Evolutionary conservation across 1,139 yeast genomes (phyloP).

Genomic region (Pichia sp.): DNA sequence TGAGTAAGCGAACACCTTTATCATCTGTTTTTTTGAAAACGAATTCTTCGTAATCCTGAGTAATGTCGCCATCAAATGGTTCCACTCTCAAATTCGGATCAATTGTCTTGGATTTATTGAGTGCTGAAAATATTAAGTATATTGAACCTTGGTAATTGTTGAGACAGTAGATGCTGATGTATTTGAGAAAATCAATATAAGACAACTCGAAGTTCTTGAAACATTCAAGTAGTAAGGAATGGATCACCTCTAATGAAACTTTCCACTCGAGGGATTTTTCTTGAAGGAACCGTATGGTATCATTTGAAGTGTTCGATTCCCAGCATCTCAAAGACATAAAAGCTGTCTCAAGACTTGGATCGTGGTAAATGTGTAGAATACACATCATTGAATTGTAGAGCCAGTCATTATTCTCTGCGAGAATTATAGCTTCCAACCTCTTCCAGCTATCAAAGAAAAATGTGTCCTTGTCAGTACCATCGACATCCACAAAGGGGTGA

Average conservation of each 20-base stretch:
- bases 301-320: constrained; percentile 5
- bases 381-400: constrained; percentile 16
- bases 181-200: constrained; percentile 16
- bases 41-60: constrained; percentile 20
- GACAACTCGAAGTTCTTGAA: constrained; percentile 17
- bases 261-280: background rate
- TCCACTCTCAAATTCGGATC: constrained; percentile 10
- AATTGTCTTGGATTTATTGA: constrained; percentile 6
- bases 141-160: constrained; percentile 23
- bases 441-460: constrained; percentile 21
- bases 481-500: constrained; percentile 12
- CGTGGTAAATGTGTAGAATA: constrained; percentile 18
- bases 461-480: constrained; percentile 9
- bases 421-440: constrained; percentile 11
- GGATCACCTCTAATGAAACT: constrained; percentile 8
- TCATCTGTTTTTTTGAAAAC: constrained; percentile 15
- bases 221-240: constrained; percentile 14
- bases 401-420: constrained; percentile 11
- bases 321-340: constrained; percentile 15
- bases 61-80: constrained; percentile 8
- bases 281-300: constrained; percentile 1
- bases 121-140: constrained; percentile 20
- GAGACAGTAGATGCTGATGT: constrained; percentile 16
- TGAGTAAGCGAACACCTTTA: constrained; percentile 15
- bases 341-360: constrained; percentile 10